A percentile compares a stretch with the other conserved stretches of the same genome.
phyloP scores from a whole-genome alignment of 1,284 basidiomycete species.

The Bjerkandera adusta region DNA sequence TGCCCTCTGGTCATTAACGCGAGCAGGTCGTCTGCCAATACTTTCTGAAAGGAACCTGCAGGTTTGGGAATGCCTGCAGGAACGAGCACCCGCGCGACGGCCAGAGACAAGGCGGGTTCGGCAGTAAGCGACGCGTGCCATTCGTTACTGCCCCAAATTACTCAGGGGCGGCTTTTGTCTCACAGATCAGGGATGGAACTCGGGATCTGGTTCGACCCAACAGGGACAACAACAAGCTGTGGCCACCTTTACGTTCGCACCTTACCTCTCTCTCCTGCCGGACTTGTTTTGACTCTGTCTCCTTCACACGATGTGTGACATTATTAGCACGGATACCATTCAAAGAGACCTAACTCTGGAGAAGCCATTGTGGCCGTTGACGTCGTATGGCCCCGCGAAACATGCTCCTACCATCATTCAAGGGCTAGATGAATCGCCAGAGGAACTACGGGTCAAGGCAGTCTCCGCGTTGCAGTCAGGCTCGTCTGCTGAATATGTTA shows the following conservation, averaged over 20 bases:
- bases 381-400: constrained; percentile 80
- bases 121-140: constrained; percentile 29
- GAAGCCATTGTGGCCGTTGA: constrained; percentile 81
- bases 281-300: constrained; percentile 15
- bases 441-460: constrained; percentile 79
- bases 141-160: too few species aligned
- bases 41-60: constrained; percentile 66
- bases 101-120: constrained; percentile 32
- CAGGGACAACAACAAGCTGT: constrained; percentile 23
- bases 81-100: constrained; percentile 59
- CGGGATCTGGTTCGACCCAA: constrained; percentile 23
- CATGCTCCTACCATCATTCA: constrained; percentile 68
- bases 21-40: constrained; percentile 53
- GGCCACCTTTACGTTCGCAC: constrained; percentile 41
- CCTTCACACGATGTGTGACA: constrained; percentile 28
- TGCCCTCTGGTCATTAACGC: neutral
- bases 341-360: constrained; percentile 64
- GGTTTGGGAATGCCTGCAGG: constrained; percentile 65
- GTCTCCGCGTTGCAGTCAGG: constrained; percentile 56
- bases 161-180: constrained; percentile 28
- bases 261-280: constrained; percentile 11
- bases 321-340: constrained; percentile 59
- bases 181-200: constrained; percentile 44
- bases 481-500: constrained; percentile 68
- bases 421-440: constrained; percentile 74